These are phyloP conservation scores for Verticillium klebahnii DNA, from an alignment of 2,329 filamentous ascomycete species.

Conservation along the genomic window DNA sequence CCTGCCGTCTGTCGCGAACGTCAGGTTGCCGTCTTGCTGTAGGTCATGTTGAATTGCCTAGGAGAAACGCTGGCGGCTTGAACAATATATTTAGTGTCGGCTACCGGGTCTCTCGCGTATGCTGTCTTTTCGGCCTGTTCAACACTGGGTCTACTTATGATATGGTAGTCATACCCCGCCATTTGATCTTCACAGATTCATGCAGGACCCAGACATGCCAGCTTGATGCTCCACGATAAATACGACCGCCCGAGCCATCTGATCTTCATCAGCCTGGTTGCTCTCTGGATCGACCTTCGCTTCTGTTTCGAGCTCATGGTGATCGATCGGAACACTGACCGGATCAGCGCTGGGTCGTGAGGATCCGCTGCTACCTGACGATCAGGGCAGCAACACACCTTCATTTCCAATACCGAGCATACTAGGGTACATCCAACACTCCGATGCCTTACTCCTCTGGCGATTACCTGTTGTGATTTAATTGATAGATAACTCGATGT, in stretches of 20 bases:
- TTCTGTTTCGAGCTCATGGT: not conserved
- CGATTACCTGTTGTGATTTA: too few species aligned
- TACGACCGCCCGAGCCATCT: not conserved
- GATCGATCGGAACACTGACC: not conserved
- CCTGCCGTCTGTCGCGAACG: not conserved
- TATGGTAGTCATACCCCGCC: not conserved
- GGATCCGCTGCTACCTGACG: not conserved
- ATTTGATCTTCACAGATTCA: not conserved
- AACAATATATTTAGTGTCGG: not conserved
- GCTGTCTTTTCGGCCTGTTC: not conserved
- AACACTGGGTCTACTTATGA: not conserved
- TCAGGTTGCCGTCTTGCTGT: not conserved
- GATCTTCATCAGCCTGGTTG: not conserved
- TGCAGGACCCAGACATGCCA: not conserved
- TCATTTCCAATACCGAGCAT: not conserved
- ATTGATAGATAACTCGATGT: too few species aligned
- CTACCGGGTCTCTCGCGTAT: not conserved
- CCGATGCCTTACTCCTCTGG: too few species aligned
- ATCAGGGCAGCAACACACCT: not conserved
- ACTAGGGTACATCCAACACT: too few species aligned
- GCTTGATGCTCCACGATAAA: not conserved
- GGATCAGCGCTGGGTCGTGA: constrained; percentile 8
- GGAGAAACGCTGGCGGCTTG: not conserved
- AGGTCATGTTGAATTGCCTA: not conserved
- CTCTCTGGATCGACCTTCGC: not conserved